These are phyloP conservation scores for Tolypocladium sp. DNA, from an alignment of 2,329 filamentous ascomycete genomes.

Conservation along the genomic window DNA sequence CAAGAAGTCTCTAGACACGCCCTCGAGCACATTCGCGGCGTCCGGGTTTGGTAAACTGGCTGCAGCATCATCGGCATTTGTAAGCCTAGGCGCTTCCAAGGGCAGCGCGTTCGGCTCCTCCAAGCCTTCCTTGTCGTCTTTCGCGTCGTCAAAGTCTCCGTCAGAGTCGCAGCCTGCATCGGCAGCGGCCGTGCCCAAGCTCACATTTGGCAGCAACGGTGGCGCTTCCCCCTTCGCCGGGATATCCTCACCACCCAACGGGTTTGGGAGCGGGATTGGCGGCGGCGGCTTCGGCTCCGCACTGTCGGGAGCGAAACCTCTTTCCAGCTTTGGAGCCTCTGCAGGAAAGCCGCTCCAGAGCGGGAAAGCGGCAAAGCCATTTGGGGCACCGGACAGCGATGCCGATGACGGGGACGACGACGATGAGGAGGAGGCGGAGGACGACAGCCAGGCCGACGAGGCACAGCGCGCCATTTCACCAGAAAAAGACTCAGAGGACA, in stretches of 20 bases:
- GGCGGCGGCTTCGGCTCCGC: constrained; percentile 24
- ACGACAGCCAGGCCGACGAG: constrained; percentile 34
- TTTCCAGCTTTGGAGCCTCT: constrained; percentile 64
- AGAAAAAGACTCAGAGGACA: constrained; percentile 50
- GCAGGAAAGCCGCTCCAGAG: constrained; percentile 38
- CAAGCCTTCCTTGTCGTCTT: constrained; percentile 22
- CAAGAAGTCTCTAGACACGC: constrained; percentile 29
- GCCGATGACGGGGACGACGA: constrained; percentile 37
- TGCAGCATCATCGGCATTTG: constrained; percentile 55
- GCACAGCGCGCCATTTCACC: constrained; percentile 34
- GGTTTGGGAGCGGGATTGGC: constrained; percentile 38
- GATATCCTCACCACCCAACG: constrained; percentile 28
- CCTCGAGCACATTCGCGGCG: constrained; percentile 54
- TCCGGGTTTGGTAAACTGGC: constrained; percentile 62
- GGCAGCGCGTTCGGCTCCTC: constrained; percentile 41
- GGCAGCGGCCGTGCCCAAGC: constrained; percentile 28
- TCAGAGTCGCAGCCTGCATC: constrained; percentile 7
- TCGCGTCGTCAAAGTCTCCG: constrained; percentile 14
- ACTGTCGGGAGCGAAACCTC: constrained; percentile 30
- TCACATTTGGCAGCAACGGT: constrained; percentile 36
- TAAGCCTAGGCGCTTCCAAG: constrained; percentile 38
- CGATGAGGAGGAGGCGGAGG: constrained; percentile 27
- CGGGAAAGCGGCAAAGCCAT: constrained; percentile 59
- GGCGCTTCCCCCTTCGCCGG: constrained; percentile 38
- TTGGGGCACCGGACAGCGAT: constrained; percentile 67